Evolutionary conservation across 257 asterid genomes (phyloP).

Genomic region (Scutellaria barbata): DNA sequence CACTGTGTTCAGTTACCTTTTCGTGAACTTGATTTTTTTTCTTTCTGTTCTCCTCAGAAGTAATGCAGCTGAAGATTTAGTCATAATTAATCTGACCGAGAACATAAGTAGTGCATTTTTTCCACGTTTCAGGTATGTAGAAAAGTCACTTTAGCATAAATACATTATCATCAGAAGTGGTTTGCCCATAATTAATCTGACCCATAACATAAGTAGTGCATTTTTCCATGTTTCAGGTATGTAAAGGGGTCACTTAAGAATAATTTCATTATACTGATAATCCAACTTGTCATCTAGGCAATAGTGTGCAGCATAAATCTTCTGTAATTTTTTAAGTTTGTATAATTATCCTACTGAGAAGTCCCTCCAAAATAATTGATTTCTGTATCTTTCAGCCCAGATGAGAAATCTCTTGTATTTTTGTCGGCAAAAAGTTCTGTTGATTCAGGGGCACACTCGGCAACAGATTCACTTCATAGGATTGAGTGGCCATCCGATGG

Average conservation of each 20-base stretch:
- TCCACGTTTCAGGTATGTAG: constrained; percentile 80
- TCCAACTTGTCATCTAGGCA: neutral
- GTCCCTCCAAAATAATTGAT: constrained; percentile 18
- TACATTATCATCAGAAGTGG: constrained; percentile 10
- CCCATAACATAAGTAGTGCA: constrained; percentile 74
- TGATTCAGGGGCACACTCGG: constrained; percentile 83
- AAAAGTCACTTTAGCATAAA: neutral
- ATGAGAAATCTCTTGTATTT: constrained; percentile 75
- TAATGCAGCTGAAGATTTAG: constrained; percentile 50
- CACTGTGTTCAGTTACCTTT: constrained; percentile 34
- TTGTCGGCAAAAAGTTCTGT: constrained; percentile 76
- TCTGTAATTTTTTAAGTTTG: constrained; percentile 6
- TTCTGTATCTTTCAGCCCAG: constrained; percentile 63
- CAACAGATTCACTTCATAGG: constrained; percentile 86
- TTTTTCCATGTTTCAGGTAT: constrained; percentile 87
- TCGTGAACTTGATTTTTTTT: constrained; percentile 32
- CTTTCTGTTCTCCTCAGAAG: constrained; percentile 41
- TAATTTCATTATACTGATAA: neutral
- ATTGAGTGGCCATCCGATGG: constrained; percentile 77
- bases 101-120: constrained; percentile 79
- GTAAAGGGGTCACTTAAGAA: neutral
- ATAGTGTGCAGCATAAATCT: constrained; percentile 1
- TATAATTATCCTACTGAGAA: constrained; percentile 4
- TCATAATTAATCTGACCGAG: constrained; percentile 55
- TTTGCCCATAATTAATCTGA: constrained; percentile 49